These are phyloP conservation scores for Lodderomyces beijingensis DNA, from an alignment of 1,139 yeast genomes.

Conservation along the genomic window DNA sequence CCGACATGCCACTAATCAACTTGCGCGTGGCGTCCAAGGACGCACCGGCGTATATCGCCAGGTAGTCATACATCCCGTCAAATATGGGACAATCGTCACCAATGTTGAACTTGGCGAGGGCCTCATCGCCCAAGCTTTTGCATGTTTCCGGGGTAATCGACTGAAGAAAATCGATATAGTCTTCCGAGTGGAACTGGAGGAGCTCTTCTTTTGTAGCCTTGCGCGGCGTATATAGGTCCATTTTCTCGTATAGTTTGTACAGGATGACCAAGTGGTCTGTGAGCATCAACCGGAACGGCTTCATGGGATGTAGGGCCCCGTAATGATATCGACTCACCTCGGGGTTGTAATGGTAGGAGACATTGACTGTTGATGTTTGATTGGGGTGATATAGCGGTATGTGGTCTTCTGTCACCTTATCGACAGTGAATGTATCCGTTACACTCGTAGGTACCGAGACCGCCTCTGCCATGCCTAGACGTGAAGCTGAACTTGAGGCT, in stretches of 20 bases:
- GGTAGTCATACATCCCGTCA: slow-evolving; percentile 89
- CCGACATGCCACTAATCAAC: slow-evolving; percentile 78
- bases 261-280: slow-evolving; percentile 88
- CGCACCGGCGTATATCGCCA: slow-evolving; percentile 85
- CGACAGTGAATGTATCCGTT: slow-evolving; percentile 42
- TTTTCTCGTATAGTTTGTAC: slow-evolving; percentile 79
- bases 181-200: slow-evolving; percentile 77
- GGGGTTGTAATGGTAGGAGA: slow-evolving; percentile 86
- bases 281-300: slow-evolving; percentile 90
- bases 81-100: slow-evolving; percentile 98
- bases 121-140: slow-evolving; percentile 49
- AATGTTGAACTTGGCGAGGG: slow-evolving; percentile 75
- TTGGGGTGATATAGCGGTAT: slow-evolving; percentile 57
- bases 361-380: slow-evolving; percentile 35
- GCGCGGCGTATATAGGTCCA: slow-evolving; percentile 86
- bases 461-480: too few species aligned
- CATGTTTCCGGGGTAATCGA: slow-evolving; percentile 79
- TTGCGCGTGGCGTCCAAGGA: slow-evolving; percentile 89
- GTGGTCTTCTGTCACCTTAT: slow-evolving; percentile 51
- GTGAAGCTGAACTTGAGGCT: too few species aligned
- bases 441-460: slow-evolving; percentile 16
- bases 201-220: slow-evolving; percentile 79
- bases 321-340: slow-evolving; percentile 79
- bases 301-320: slow-evolving; percentile 96
- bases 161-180: slow-evolving; percentile 77